Evolutionary conservation across 2,329 filamentous ascomycete genomes (phyloP), one percentile per base, ranked within the genome.

Genomic region (Anthostomella pinea): DNA sequence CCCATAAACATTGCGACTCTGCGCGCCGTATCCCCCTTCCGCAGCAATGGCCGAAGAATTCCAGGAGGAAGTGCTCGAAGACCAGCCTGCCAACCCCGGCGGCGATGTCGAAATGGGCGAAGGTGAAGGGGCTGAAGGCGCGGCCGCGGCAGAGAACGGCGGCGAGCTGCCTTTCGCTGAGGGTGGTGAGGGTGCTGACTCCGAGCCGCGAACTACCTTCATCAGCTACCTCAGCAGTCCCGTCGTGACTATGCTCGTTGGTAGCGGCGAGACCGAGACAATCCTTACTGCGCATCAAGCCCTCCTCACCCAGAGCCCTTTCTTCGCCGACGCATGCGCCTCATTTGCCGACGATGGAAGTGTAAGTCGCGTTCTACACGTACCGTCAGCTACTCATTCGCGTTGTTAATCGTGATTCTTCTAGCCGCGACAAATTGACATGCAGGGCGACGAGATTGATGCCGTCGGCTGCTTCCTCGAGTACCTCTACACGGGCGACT

Each of bases 401-500:
- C 23, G n/a, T 20, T 35, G 32, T 39, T 36, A 30, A 43, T 19
- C 14, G 5, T 24, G 16, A 5, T 41, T 22, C 6, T 17, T 23
- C 7, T 45, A 75, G 75, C 76, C 76, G 48, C 83, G 83, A 38
- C 74, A 79, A 40, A 81, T 95, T 43, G 68, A 83, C 40, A 81
- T 95, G 16, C 57, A 71, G 2, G 66, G 74, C 46, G 83, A 87
- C 51, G 75, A 87, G 51, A 63, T 86, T 29, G 82, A 87, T 47
- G 82, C 86, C 15, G 81, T 87, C 37, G 82, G 84, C 43, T 87
- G 81, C 60, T 87, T 90, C 52, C 75, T 93, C 51, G 85, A 93
- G 61, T 94, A 79, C 60, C 79, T 91, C 34, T 94, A 94, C 66
- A 90, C 85, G 1, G 77, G 77, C 59, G 86, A 94, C 66, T 93